Evolutionary conservation across 257 asterid species (phyloP), one percentile per base, ranked within the genome.

Genomic region (Penstemon eatonii): DNA sequence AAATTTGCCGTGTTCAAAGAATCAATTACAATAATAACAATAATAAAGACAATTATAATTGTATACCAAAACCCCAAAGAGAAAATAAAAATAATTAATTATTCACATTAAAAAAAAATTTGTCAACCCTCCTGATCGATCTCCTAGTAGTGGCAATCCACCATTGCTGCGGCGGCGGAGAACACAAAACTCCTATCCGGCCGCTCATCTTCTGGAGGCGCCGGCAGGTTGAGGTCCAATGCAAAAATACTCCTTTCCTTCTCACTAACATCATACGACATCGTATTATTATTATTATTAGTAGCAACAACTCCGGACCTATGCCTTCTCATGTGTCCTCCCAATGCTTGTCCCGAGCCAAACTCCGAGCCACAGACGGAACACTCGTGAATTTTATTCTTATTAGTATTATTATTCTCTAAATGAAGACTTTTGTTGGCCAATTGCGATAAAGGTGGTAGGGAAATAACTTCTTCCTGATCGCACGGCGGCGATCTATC

Each of bases 251-350:
- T 75, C 63, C 80, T 74, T 3, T 75, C 76, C 60, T 84, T 83
- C 74, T 81, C 84, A 3, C 54, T 15, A 2, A 37, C 77, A 60
- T 60, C 77, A 40, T 63, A 5, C 59, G 81, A 25, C 10, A 18
- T 65, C 72, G 62, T 50, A 0, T 13, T 12, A 40, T 37, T 62
- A 44, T 12, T 63, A 10, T 8, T 43, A 63, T 8, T 46, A 43
- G 67, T 45, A 38, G 13, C 51, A 41, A 41, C 9, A 0, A 60
- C 67, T 4, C 81, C 69, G 8, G 83, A 67, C 69, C 98, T 78
- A 44, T 91, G 98, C 63, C 96, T 78, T 68, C 98, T 79, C 98
- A 91, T 91, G 62, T 91, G 98, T 46, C 98, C 98, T 6, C 98
- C 98, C 73, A 91, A 71, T 5, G 98, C 98, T 56, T 91, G 98